These are phyloP conservation scores for Zasmidium cellare DNA, from an alignment of 2,329 filamentous ascomycete genomes.

Conservation along the genomic window DNA sequence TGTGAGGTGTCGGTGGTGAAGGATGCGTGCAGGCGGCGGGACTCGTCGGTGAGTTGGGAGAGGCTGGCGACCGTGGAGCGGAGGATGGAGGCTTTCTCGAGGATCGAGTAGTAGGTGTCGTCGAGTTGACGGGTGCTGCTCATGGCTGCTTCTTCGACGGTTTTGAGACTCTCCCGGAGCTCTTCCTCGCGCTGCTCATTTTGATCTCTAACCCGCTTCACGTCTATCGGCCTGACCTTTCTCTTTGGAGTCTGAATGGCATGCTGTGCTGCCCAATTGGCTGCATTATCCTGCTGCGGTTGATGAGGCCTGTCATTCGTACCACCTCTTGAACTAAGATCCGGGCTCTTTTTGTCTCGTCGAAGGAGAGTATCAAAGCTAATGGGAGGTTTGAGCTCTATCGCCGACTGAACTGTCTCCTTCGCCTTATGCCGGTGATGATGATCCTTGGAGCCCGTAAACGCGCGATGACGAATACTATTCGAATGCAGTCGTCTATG, in stretches of 20 bases:
- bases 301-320: conserved; percentile 7
- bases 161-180: conserved; percentile 41
- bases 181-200: conserved; percentile 42
- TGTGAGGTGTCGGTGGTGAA: conserved; percentile 63
- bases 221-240: conserved; percentile 40
- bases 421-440: conserved; percentile 33
- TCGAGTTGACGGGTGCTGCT: conserved; percentile 67
- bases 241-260: conserved; percentile 8
- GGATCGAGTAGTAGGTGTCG: conserved; percentile 70
- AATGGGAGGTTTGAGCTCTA: conserved; percentile 45
- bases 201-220: conserved; percentile 39
- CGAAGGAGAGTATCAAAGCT: conserved; percentile 46
- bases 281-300: conserved; percentile 10
- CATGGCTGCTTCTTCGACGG: conserved; percentile 57
- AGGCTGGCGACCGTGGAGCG: conserved; percentile 65
- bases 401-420: conserved; percentile 46
- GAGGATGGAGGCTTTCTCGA: conserved; percentile 66
- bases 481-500: conserved; percentile 22
- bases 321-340: conserved; percentile 25
- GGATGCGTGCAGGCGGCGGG: conserved; percentile 41
- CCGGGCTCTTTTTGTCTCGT: conserved; percentile 32
- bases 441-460: conserved; percentile 21
- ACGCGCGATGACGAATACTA: conserved; percentile 22
- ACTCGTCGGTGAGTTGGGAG: conserved; percentile 65
- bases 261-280: conserved; percentile 21